Evolutionary conservation across 805 yeast genomes (phyloP).

Genomic region (Zygoascus bituminiphila): DNA sequence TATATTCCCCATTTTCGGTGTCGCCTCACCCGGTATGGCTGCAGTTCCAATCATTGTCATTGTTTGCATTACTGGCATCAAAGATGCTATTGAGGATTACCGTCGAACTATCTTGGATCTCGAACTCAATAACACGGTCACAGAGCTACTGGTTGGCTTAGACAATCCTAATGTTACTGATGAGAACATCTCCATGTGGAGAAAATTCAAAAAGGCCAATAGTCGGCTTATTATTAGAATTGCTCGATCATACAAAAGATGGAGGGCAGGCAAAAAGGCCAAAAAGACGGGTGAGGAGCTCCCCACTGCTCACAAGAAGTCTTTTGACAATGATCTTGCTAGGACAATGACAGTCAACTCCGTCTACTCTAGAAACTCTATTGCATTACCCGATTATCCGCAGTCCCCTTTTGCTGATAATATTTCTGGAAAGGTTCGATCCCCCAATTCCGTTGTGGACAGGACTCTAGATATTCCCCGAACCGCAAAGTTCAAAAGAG

Average conservation of each 20-base stretch:
- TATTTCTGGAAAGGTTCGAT: not conserved
- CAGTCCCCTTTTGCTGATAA: conserved; percentile 8
- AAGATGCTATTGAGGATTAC: conserved; percentile 75
- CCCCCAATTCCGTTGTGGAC: conserved; percentile 21
- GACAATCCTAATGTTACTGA: conserved; percentile 51
- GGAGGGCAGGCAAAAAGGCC: conserved; percentile 5
- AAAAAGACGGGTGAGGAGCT: not conserved
- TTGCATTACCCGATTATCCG: conserved; percentile 10
- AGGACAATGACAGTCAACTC: conserved; percentile 19
- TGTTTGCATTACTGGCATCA: conserved; percentile 63
- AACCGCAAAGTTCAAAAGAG: conserved; percentile 40
- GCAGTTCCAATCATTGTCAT: conserved; percentile 79
- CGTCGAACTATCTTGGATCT: conserved; percentile 56
- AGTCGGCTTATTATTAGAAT: conserved; percentile 25
- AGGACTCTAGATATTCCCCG: conserved; percentile 23
- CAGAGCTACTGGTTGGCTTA: conserved; percentile 51
- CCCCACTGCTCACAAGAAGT: not conserved
- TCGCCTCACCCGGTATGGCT: conserved; percentile 60
- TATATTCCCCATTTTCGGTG: conserved; percentile 65
- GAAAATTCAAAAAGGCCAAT: conserved; percentile 56
- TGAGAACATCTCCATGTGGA: conserved; percentile 56
- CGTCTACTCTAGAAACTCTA: conserved; percentile 13
- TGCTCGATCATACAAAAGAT: conserved; percentile 8
- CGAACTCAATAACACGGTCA: conserved; percentile 62
- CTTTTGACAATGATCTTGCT: conserved; percentile 10